Percentiles rank a stretch among this genome's conserved stretches.
Conservation (phyloP, 106 monocot genomes). For the Dioscorea dumetorum region DNA sequence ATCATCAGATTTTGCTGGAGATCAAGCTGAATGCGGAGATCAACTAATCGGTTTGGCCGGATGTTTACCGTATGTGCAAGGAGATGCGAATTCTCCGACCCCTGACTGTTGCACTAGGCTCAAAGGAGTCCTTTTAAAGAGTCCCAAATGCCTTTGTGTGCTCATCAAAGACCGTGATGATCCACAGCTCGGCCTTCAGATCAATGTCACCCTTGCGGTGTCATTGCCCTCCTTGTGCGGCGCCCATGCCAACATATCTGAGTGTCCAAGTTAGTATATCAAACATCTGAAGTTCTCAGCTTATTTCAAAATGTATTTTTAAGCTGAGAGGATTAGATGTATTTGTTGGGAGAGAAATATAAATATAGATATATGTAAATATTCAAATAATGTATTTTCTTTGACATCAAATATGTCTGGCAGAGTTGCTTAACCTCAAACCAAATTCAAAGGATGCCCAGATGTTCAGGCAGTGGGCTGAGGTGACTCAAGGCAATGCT, state of each 20-base stretch:
- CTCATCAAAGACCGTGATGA: constrained; percentile 61
- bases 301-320: too few relatives aligned
- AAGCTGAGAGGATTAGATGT: too few relatives aligned
- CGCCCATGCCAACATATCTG: constrained; percentile 31
- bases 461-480: background rate
- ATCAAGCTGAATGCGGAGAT: constrained; percentile 36
- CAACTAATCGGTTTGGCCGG: constrained; percentile 35
- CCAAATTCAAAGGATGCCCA: constrained; percentile 7
- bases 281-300: too few relatives aligned
- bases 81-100: constrained; percentile 24
- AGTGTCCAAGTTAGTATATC: constrained; percentile 40
- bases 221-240: constrained; percentile 31
- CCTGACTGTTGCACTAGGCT: constrained; percentile 52
- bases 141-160: constrained; percentile 55
- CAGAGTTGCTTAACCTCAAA: background rate
- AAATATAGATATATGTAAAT: too few relatives aligned
- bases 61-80: constrained; percentile 39
- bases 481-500: too few relatives aligned
- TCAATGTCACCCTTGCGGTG: constrained; percentile 36
- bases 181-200: constrained; percentile 33
- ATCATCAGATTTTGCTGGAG: constrained; percentile 22
- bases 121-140: constrained; percentile 24
- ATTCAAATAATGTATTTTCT: too few relatives aligned
- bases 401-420: too few relatives aligned
- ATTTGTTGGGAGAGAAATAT: too few relatives aligned